These are phyloP conservation scores for Avena sativa DNA, from an alignment of 176 grass and related monocot species.

Conservation along the genomic window DNA sequence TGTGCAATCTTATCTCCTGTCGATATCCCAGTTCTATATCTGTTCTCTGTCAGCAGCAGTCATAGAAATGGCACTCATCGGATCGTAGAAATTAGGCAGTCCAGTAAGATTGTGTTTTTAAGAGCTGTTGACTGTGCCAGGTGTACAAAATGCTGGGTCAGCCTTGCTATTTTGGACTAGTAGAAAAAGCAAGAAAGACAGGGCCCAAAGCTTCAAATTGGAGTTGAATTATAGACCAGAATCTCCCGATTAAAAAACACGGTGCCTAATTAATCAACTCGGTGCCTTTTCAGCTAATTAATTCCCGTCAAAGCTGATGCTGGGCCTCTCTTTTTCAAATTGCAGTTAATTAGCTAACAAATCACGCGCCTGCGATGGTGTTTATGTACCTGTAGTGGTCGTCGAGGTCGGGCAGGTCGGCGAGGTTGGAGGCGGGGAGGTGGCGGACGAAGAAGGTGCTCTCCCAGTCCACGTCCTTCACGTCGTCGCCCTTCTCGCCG, in stretches of 20 bases:
- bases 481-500: conserved; percentile 45
- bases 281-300: background rate
- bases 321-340: background rate
- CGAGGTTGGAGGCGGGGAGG: conserved; percentile 69
- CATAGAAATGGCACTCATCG: background rate
- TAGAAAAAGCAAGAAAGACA: background rate
- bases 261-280: background rate
- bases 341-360: background rate
- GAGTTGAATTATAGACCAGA: background rate
- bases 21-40: background rate
- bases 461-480: conserved; percentile 85
- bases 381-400: conserved; percentile 62
- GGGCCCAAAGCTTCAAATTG: background rate
- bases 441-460: conserved; percentile 93
- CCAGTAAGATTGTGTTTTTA: no score
- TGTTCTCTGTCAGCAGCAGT: background rate
- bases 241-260: background rate
- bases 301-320: conserved; percentile 8
- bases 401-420: conserved; percentile 69
- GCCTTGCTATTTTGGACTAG: background rate
- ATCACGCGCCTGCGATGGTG: background rate
- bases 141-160: conserved; percentile 4
- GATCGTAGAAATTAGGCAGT: background rate
- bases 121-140: background rate
- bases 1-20: background rate